These are phyloP conservation scores for Xanthoceras sorbifolium DNA, from an alignment of 345 rosid genomes.

Conservation along the genomic window DNA sequence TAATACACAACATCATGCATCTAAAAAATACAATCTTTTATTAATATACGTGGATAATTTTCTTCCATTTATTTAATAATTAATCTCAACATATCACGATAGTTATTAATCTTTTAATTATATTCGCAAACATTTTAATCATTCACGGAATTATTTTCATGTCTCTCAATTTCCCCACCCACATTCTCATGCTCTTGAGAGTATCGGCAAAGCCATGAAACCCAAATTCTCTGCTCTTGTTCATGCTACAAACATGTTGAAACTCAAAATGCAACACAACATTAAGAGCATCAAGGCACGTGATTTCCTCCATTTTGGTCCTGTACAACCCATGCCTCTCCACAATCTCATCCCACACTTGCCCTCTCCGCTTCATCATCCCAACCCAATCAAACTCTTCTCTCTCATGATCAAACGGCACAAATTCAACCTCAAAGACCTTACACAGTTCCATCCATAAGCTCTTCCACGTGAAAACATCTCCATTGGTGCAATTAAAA, in stretches of 20 bases:
- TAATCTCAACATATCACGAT: too few species aligned
- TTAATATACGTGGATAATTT: too few species aligned
- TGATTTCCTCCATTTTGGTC: constrained; percentile 33
- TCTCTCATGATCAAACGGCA: constrained; percentile 27
- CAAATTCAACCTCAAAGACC: constrained; percentile 23
- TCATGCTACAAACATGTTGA: constrained; percentile 43
- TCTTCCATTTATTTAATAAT: too few species aligned
- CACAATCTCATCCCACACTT: constrained; percentile 33
- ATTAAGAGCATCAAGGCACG: constrained; percentile 23
- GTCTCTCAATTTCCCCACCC: constrained; percentile 29
- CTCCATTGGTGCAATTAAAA: constrained; percentile 33
- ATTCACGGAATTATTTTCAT: constrained; percentile 37
- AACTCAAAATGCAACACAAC: constrained; percentile 24
- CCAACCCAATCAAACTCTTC: constrained; percentile 20
- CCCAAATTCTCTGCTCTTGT: constrained; percentile 36
- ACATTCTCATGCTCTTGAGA: constrained; percentile 17
- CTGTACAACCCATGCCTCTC: constrained; percentile 17
- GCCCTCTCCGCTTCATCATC: constrained; percentile 19
- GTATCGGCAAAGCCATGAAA: constrained; percentile 28
- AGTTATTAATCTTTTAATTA: too few species aligned
- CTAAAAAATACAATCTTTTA: too few species aligned
- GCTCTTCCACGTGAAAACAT: constrained; percentile 30
- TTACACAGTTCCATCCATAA: constrained; percentile 29
- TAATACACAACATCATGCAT: too few species aligned
- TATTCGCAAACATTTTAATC: too few species aligned